A percentile compares a stretch with the other conserved stretches of the same genome.
phyloP scores from a whole-genome alignment of 1,284 basidiomycete genomes.

The Neonothopanus nambi region DNA sequence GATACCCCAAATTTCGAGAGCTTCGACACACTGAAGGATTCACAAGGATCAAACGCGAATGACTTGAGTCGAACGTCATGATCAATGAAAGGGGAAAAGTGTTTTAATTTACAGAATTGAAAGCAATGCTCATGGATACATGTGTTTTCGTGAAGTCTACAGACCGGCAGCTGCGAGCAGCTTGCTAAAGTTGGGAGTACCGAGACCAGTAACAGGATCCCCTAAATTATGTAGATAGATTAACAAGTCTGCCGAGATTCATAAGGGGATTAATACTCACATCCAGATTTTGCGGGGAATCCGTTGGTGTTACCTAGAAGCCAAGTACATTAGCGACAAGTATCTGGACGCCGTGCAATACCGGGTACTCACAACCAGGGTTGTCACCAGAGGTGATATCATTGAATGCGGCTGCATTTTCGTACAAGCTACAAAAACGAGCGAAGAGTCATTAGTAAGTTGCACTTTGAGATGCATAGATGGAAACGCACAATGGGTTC shows the following conservation, averaged over 20 bases:
- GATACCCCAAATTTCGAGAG: no score
- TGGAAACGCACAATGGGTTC: slow-evolving; percentile 33
- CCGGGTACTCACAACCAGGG: slow-evolving; percentile 5
- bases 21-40: no score
- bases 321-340: no score
- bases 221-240: slow-evolving; percentile 14
- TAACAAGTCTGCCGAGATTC: neutral
- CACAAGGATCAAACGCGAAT: no score
- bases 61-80: no score
- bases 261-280: slow-evolving; percentile 1
- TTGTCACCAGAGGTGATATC: slow-evolving; percentile 24
- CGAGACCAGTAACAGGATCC: slow-evolving; percentile 33
- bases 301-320: slow-evolving; percentile 12
- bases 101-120: no score
- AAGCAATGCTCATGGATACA: no score
- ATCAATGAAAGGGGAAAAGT: no score
- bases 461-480: neutral
- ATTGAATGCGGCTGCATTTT: slow-evolving; percentile 26
- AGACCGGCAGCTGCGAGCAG: slow-evolving; percentile 28
- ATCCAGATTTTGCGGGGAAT: slow-evolving; percentile 16
- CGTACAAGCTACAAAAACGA: slow-evolving; percentile 14
- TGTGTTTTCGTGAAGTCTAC: neutral
- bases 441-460: neutral
- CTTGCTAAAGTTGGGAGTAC: slow-evolving; percentile 34
- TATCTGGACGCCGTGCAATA: no score